Evolutionary conservation across 2,329 filamentous ascomycete species (phyloP), one percentile per base, ranked within the genome.

Genomic region (Leptographium lundbergii): DNA sequence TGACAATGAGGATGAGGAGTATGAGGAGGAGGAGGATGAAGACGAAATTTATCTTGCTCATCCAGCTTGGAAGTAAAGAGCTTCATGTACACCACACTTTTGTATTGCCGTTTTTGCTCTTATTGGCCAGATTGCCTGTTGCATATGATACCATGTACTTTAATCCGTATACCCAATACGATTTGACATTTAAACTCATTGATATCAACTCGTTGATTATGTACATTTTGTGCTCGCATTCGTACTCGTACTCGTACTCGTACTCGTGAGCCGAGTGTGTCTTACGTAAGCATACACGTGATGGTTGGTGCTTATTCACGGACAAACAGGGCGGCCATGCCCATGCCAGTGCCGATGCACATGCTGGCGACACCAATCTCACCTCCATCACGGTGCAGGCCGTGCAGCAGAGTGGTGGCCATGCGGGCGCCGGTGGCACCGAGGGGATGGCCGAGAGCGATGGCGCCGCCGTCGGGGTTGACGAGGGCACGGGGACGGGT

Each of bases 401-500:
- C 95, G 69, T 76, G 81, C 66, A 79, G 65, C 65, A 92, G 71
- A 56, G 88, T 92, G 54, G 84, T 84, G 66, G 91, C 73, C 80
- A 95, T 87, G 65, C 91, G 78, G 34, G 88, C 89, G 39, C 89
- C 90, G 6, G 91, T 96, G 36, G 91, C 91, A 54, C 92, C 91
- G 1, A 96, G 79, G 6, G 91, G 91, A 71, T 96, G 92, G 1
- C 92, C 92, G 27, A 96, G 74, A n/a, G 92, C 91, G 71, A 96
- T 96, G 2, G 91, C 92, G 36, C 92, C 91, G 61, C 92, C 92
- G 66, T 95, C 91, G 0, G 90, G 90, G 73, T 97, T 97, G 22
- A 96, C 87, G 72, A 81, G 86, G 9, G 81, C 82, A 59, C 47
- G 45, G 0, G 61, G 63, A n/a, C 62, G 62, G 3, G 36, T 11